These are phyloP conservation scores for Fragaria iinumae DNA, from an alignment of 306 rosid genomes.

Conservation along the genomic window DNA sequence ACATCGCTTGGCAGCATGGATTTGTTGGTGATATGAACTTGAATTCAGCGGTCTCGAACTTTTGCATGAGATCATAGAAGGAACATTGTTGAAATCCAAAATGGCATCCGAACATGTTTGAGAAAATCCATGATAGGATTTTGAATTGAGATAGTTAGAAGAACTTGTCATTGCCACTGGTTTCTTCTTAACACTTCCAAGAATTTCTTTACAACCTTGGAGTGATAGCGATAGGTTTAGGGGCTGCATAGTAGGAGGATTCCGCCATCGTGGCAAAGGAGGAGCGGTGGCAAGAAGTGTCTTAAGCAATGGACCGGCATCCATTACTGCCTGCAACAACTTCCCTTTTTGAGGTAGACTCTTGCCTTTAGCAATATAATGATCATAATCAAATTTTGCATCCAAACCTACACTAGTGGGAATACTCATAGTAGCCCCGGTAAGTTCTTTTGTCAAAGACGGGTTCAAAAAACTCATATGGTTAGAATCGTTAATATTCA, in stretches of 20 bases:
- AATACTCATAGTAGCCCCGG: neutral
- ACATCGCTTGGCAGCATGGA: conserved; percentile 39
- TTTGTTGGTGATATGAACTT: conserved; percentile 25
- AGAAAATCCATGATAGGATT: conserved; percentile 18
- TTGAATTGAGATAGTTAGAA: conserved; percentile 7
- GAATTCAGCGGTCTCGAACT: conserved; percentile 20
- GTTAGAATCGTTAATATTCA: conserved; percentile 45
- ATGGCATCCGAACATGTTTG: conserved; percentile 54
- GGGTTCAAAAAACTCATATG: conserved; percentile 28
- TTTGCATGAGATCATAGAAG: conserved; percentile 34
- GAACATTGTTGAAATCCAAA: conserved; percentile 34
- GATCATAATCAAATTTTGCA: conserved; percentile 28
- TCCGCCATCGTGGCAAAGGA: conserved; percentile 58
- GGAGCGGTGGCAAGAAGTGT: conserved; percentile 55
- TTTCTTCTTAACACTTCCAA: neutral
- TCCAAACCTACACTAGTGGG: conserved; percentile 15
- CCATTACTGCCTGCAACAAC: conserved; percentile 52
- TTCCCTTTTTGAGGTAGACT: conserved; percentile 60
- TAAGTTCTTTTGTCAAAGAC: conserved; percentile 25
- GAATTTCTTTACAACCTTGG: conserved; percentile 21
- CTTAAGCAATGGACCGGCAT: conserved; percentile 61
- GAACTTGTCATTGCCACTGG: conserved; percentile 3
- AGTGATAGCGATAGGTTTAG: conserved; percentile 41
- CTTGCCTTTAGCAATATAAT: conserved; percentile 30
- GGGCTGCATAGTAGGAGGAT: conserved; percentile 57